Percentiles rank a stretch among this genome's conserved stretches.
phyloP scores from a whole-genome alignment of 345 rosid species.

The Tarenaya hassleriana region DNA sequence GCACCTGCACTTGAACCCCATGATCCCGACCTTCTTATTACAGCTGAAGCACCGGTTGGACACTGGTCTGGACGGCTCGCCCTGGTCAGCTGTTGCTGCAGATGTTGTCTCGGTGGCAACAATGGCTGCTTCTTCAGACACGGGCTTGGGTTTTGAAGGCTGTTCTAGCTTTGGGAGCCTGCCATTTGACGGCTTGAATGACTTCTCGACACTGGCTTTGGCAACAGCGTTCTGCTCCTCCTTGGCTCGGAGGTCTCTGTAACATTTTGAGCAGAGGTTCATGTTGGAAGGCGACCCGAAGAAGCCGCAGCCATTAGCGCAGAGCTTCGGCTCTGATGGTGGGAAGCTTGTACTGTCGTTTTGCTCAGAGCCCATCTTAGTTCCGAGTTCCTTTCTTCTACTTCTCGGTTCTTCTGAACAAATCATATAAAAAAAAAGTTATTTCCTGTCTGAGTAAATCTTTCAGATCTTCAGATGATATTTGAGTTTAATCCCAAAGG shows the following conservation, averaged over 20 bases:
- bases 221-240: constrained; percentile 60
- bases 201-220: constrained; percentile 58
- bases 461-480: too few species aligned
- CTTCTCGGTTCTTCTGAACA: constrained; percentile 11
- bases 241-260: constrained; percentile 42
- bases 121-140: constrained; percentile 11
- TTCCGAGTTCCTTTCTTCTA: constrained; percentile 5
- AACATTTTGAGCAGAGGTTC: constrained; percentile 89
- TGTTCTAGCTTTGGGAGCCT: constrained; percentile 16
- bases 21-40: constrained; percentile 68
- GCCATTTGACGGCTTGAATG: constrained; percentile 33
- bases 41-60: constrained; percentile 59
- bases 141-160: constrained; percentile 14
- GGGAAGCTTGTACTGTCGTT: constrained; percentile 70
- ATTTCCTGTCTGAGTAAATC: too few species aligned
- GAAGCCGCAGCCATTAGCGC: constrained; percentile 79
- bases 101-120: constrained; percentile 17
- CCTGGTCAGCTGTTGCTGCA: constrained; percentile 17
- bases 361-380: constrained; percentile 69
- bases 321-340: constrained; percentile 59
- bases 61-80: constrained; percentile 20
- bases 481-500: too few species aligned
- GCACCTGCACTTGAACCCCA: constrained; percentile 77
- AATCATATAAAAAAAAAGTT: neutral
- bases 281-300: constrained; percentile 71